phyloP scores from a whole-genome alignment of 805 yeast genomes.

The Candida endomychidarum region DNA sequence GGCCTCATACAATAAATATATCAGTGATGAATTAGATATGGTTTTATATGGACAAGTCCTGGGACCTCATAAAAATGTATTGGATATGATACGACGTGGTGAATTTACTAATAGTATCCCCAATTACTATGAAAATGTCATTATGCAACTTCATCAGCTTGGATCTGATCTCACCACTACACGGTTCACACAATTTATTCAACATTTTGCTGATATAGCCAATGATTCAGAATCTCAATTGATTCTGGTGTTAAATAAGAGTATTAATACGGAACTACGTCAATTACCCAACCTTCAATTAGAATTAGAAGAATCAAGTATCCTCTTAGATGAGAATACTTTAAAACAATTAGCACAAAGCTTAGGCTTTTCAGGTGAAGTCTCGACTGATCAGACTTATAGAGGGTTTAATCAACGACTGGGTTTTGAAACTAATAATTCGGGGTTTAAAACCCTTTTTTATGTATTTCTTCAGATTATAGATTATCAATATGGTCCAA shows the following conservation, averaged over 20 bases:
- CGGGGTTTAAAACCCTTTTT: constrained; percentile 11
- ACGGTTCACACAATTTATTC: background rate
- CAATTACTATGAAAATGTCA: constrained; percentile 1
- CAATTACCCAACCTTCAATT: constrained; percentile 14
- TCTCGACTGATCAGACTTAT: background rate
- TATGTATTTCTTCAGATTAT: constrained; percentile 14
- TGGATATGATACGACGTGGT: constrained; percentile 1
- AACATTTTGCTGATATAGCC: background rate
- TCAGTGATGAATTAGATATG: background rate
- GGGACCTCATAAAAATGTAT: background rate
- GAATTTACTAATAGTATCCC: no score
- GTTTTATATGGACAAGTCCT: background rate
- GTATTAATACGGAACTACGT: constrained; percentile 15
- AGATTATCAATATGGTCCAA: constrained; percentile 5
- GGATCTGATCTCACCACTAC: background rate
- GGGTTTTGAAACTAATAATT: constrained; percentile 13
- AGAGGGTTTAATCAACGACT: constrained; percentile 12
- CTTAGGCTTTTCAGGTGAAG: background rate
- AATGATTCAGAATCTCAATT: constrained; percentile 2
- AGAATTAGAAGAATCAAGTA: constrained; percentile 11
- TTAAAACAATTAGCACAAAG: background rate
- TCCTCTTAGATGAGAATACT: constrained; percentile 5
- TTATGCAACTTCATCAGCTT: background rate
- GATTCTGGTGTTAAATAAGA: constrained; percentile 10
- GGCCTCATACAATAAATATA: background rate